phyloP scores from a whole-genome alignment of 345 rosid genomes.

The Garcia nutans region DNA sequence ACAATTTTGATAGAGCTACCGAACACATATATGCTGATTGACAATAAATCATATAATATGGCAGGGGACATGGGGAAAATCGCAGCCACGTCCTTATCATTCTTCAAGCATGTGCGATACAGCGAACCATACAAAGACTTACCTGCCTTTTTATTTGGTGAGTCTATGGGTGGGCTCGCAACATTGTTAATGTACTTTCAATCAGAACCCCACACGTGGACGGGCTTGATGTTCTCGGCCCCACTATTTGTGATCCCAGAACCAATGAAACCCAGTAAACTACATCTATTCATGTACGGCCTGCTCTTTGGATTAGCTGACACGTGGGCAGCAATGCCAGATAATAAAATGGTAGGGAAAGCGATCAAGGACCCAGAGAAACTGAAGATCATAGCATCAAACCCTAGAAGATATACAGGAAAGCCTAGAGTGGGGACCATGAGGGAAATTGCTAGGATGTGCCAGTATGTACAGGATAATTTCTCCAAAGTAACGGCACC shows the following conservation, averaged over 20 bases:
- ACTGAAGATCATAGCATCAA: slow-evolving; percentile 77
- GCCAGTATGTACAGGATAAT: slow-evolving; percentile 76
- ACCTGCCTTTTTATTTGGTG: slow-evolving; percentile 85
- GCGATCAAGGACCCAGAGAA: slow-evolving; percentile 81
- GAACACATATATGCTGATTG: no score
- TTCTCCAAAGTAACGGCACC: slow-evolving; percentile 60
- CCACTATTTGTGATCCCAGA: slow-evolving; percentile 91
- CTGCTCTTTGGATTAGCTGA: slow-evolving; percentile 87
- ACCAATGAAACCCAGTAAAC: slow-evolving; percentile 80
- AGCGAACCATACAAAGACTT: slow-evolving; percentile 71
- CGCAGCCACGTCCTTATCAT: slow-evolving; percentile 75
- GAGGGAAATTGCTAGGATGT: slow-evolving; percentile 77
- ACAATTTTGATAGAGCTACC: no score
- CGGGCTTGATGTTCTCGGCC: slow-evolving; percentile 92
- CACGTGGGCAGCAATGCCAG: slow-evolving; percentile 94
- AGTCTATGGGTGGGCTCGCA: slow-evolving; percentile 87
- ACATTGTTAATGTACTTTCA: slow-evolving; percentile 94
- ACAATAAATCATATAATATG: not conserved
- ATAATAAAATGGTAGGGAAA: slow-evolving; percentile 79
- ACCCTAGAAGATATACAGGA: slow-evolving; percentile 82
- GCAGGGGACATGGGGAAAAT: slow-evolving; percentile 86
- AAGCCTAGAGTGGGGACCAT: slow-evolving; percentile 90
- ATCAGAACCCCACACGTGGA: slow-evolving; percentile 72
- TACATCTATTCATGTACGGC: slow-evolving; percentile 64
- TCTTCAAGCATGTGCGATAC: slow-evolving; percentile 71